Conservation (phyloP, 2,329 filamentous ascomycete species). For the Dactylellina sp. region DNA sequence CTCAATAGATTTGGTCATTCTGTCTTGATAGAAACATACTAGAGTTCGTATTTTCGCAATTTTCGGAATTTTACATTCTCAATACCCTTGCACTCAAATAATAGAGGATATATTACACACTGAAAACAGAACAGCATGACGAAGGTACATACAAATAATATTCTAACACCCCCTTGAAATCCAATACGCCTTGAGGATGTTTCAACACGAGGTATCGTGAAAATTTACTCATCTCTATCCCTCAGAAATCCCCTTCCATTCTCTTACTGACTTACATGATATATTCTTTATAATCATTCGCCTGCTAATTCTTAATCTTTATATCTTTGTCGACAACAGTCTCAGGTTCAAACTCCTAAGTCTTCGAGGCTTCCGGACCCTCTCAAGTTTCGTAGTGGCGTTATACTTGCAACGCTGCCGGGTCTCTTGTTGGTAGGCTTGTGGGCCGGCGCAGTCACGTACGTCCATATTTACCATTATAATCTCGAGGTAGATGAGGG, state of each 20-base stretch:
- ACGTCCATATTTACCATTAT: conserved; percentile 48
- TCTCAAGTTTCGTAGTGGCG: conserved; percentile 49
- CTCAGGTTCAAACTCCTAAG: conserved; percentile 13
- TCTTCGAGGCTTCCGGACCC: conserved; percentile 37
- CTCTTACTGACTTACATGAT: not conserved
- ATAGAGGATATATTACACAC: not conserved
- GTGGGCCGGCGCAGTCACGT: conserved; percentile 48
- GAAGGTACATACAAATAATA: conserved; percentile 33
- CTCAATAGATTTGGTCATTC: conserved; percentile 2
- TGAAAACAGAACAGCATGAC: conserved; percentile 23
- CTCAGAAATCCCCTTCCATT: not conserved
- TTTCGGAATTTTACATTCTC: too few relatives aligned
- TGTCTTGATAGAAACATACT: conserved; percentile 15
- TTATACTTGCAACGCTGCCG: conserved; percentile 43
- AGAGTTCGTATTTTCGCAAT: too few relatives aligned
- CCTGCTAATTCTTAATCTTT: not conserved
- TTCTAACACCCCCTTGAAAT: conserved; percentile 22
- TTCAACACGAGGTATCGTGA: conserved; percentile 27
- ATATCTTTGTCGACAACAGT: conserved; percentile 1
- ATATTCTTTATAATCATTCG: not conserved
- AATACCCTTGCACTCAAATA: not conserved
- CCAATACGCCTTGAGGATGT: conserved; percentile 2
- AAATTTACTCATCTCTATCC: conserved; percentile 1
- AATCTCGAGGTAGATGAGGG: conserved; percentile 55
- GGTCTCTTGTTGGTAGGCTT: conserved; percentile 43